Evolutionary conservation across 768 basidiomycete genomes (phyloP).

Genomic region (Russula abietina): DNA sequence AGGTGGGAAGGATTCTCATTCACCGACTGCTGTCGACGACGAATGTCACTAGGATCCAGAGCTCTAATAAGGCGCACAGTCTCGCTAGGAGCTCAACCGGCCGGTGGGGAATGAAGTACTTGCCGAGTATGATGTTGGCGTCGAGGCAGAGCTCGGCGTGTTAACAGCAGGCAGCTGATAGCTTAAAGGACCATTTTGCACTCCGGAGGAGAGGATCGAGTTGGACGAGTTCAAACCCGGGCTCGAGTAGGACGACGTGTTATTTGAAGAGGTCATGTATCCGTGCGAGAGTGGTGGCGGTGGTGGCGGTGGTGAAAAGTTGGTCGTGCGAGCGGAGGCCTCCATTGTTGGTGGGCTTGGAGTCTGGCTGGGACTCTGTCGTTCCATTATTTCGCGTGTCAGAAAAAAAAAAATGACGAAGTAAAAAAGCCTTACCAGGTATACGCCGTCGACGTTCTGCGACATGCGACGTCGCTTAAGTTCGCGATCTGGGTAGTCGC

Average conservation of each 20-base stretch:
- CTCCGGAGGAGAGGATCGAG: conserved; percentile 17
- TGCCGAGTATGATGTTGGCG: conserved; percentile 66
- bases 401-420: not conserved
- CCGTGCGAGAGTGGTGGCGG: conserved; percentile 25
- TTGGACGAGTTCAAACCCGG: conserved; percentile 20
- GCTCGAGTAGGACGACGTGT: conserved; percentile 22
- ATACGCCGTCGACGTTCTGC: conserved; percentile 28
- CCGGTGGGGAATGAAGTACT: conserved; percentile 49
- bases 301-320: conserved; percentile 26
- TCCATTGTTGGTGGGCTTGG: conserved; percentile 31
- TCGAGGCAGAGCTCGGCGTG: conserved; percentile 21
- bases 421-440: conserved; percentile 26
- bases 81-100: conserved; percentile 29
- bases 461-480: conserved; percentile 30
- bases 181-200: conserved; percentile 18
- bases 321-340: conserved; percentile 23
- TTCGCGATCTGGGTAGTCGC: conserved; percentile 26
- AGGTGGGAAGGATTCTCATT: conserved; percentile 51
- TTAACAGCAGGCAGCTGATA: conserved; percentile 18
- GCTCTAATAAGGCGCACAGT: conserved; percentile 35
- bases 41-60: conserved; percentile 56
- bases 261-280: conserved; percentile 21
- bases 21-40: conserved; percentile 55
- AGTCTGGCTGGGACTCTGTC: conserved; percentile 26
- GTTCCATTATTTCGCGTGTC: not conserved